Evolutionary conservation across 495 filamentous ascomycete genomes (phyloP), one percentile per base, ranked within the genome.

Genomic region (Penicillium lividum): DNA sequence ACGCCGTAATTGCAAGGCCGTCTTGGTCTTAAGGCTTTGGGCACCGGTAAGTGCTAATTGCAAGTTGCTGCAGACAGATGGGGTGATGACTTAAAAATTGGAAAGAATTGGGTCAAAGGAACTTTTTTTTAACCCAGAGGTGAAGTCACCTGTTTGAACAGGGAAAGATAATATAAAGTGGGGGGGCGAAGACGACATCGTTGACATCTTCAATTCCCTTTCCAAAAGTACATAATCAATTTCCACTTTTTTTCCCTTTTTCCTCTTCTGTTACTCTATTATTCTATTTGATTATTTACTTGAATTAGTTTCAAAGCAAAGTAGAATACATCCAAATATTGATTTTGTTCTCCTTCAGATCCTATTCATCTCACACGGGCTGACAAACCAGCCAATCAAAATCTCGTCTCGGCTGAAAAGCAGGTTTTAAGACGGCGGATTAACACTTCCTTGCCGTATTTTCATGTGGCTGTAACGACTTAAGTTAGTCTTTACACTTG

Each of bases 321-420:
- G 43, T 18, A 22, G 16, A 9, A 29, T 36, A 36, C 33, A 40
- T 10, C 36, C 48, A 16, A 2, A 33, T 18, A 22, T 22, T 22
- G 22, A 22, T 22, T 22, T 22, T 10, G 34, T 44, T 29, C 7
- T 54, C 33, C 16, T 25, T 49, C 49, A 16, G 38, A 31, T 40
- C 33, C 15, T 13, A 36, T 29, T 53, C 51, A 28, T 40, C 62
- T 60, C 53, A 52, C 49, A 13, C 66, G 63, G 66, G 56, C 61
- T 55, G 58, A 27, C n/a, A 42, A 38, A 62, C 66, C 66, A 64
- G 58, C 66, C 66, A 69, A 69, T 69, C 61, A 67, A 40, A 44
- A 16, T 7, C 27, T 7, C 1, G 13, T 15, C 45, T 44, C 25
- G 34, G 36, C 33, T 9, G n/a, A 54, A 64, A 68, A 68, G 66